These are phyloP conservation scores for Singerocomus rubriflavus DNA, from an alignment of 1,284 basidiomycete genomes.

Conservation along the genomic window DNA sequence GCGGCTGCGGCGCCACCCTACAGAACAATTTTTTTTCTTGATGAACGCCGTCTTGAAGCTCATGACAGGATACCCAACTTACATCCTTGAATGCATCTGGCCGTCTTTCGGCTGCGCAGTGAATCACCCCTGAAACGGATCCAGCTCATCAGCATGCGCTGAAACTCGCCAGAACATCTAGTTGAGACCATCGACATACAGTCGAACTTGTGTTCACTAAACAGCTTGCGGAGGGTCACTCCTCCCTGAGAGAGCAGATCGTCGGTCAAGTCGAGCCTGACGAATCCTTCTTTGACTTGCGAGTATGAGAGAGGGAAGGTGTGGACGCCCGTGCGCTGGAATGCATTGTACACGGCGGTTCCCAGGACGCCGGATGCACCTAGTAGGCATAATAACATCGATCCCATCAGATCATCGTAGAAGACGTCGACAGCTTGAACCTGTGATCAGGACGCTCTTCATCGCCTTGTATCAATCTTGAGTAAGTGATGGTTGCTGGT, in stretches of 20 bases:
- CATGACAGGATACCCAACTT: slow-evolving; percentile 12
- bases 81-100: slow-evolving; percentile 83
- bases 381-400: slow-evolving; percentile 23
- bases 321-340: slow-evolving; percentile 42
- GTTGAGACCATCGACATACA: slow-evolving; percentile 45
- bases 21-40: not conserved
- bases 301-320: slow-evolving; percentile 65
- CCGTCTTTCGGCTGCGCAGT: slow-evolving; percentile 81
- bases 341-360: slow-evolving; percentile 60
- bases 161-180: not conserved
- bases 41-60: not conserved
- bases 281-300: slow-evolving; percentile 50
- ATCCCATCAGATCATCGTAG: slow-evolving; percentile 9
- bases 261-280: slow-evolving; percentile 60
- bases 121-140: slow-evolving; percentile 63
- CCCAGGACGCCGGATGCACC: slow-evolving; percentile 80
- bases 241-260: slow-evolving; percentile 42
- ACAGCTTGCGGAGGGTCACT: slow-evolving; percentile 41
- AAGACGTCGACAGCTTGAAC: slow-evolving; percentile 25
- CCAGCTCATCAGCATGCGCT: slow-evolving; percentile 1
- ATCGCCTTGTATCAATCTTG: slow-evolving; percentile 12
- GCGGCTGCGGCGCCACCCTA: slow-evolving; percentile 60
- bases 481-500: too few relatives aligned
- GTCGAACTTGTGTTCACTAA: slow-evolving; percentile 49
- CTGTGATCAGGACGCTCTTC: slow-evolving; percentile 51